phyloP scores from a whole-genome alignment of 805 yeast genomes.

The Debaryomyces prosopidis region DNA sequence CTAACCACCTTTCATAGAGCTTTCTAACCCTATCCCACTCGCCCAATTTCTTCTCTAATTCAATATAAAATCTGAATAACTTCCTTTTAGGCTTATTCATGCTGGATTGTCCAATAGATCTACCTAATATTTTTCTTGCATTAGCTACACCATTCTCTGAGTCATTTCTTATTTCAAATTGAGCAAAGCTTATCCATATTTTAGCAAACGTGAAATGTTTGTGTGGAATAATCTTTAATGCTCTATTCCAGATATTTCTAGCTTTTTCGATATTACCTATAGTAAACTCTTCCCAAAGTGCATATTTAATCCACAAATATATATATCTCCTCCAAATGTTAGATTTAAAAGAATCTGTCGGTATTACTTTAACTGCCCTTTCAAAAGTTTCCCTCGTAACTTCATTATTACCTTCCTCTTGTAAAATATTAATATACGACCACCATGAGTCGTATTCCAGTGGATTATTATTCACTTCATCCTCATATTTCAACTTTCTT shows the following conservation, averaged over 20 bases:
- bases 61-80: conserved; percentile 64
- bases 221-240: conserved; percentile 57
- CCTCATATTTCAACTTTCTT: conserved; percentile 57
- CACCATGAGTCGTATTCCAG: conserved; percentile 82
- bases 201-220: conserved; percentile 64
- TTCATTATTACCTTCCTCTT: conserved; percentile 27
- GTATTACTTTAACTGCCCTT: conserved; percentile 43
- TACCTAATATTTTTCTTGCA: conserved; percentile 73
- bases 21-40: conserved; percentile 81
- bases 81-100: conserved; percentile 52
- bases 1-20: conserved; percentile 68
- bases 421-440: conserved; percentile 58
- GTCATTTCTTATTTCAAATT: conserved; percentile 70
- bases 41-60: conserved; percentile 63
- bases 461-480: conserved; percentile 46
- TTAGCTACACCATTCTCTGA: conserved; percentile 26
- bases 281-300: conserved; percentile 59
- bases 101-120: conserved; percentile 57
- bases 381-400: conserved; percentile 31
- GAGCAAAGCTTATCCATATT: conserved; percentile 69
- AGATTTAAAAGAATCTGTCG: conserved; percentile 31
- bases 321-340: conserved; percentile 68
- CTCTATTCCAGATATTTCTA: conserved; percentile 49
- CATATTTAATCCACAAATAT: conserved; percentile 67
- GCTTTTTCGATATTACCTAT: conserved; percentile 44